A percentile compares a stretch with the other conserved stretches of the same genome.
These are phyloP conservation scores for Leishmania gerbilli DNA, from an alignment of 208 protist genomes.

Conservation along the genomic window DNA sequence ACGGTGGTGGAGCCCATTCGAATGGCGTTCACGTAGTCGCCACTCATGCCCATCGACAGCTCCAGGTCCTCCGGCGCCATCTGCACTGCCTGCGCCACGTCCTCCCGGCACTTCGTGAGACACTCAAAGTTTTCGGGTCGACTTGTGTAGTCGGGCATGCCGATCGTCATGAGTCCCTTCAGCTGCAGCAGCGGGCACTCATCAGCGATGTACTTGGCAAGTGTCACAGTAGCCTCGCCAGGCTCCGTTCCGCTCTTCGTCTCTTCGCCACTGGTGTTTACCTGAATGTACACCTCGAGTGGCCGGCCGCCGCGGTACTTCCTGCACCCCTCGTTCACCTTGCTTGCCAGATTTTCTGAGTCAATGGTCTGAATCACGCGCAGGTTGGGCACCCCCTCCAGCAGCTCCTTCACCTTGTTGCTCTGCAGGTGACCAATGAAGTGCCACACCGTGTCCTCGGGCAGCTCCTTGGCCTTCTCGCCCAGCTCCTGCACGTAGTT, in stretches of 20 bases:
- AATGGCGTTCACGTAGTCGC: conserved; percentile 95
- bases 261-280: conserved; percentile 96
- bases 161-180: conserved; percentile 97
- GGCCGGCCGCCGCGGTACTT: conserved; percentile 49
- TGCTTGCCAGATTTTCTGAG: conserved; percentile 86
- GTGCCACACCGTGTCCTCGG: conserved; percentile 95
- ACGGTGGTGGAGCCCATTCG: conserved; percentile 94
- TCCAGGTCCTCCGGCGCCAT: conserved; percentile 55
- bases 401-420: conserved; percentile 95
- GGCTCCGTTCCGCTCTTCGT: conserved; percentile 91
- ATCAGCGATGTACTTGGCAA: conserved; percentile 74
- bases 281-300: conserved; percentile 93
- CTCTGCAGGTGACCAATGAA: conserved; percentile 98
- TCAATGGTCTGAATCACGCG: conserved; percentile 93
- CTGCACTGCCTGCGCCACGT: conserved; percentile 61
- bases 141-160: conserved; percentile 85
- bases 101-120: conserved; percentile 58
- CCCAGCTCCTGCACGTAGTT: conserved; percentile 97
- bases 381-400: conserved; percentile 61
- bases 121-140: conserved; percentile 88
- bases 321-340: conserved; percentile 80
- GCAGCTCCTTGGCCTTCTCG: conserved; percentile 83
- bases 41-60: conserved; percentile 98
- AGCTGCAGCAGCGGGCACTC: conserved; percentile 86
- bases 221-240: conserved; percentile 53